Conservation (phyloP, 441 rosid genomes). For the Sinapis alba region DNA sequence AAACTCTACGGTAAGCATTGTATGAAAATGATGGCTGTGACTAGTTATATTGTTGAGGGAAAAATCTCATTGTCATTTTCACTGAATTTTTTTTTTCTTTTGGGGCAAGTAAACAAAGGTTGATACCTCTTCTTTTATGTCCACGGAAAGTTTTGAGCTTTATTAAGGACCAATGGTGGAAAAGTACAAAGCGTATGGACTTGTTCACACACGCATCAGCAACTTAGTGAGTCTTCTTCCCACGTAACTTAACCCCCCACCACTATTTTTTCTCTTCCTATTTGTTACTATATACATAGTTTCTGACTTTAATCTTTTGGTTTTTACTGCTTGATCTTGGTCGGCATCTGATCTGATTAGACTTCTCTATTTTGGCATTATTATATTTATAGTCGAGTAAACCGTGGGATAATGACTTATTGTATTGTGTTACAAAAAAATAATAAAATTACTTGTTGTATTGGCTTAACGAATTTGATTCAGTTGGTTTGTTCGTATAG, state of each 20-base stretch:
- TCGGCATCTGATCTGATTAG: neutral
- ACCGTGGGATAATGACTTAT: neutral
- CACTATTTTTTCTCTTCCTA: neutral
- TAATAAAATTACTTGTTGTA: too few relatives aligned
- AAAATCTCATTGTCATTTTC: constrained; percentile 23
- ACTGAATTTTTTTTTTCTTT: neutral
- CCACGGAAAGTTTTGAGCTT: constrained; percentile 25
- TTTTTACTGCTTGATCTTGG: neutral
- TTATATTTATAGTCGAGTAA: neutral
- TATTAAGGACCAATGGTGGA: constrained; percentile 31
- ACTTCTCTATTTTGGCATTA: neutral
- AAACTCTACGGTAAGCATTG: neutral
- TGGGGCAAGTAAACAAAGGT: neutral
- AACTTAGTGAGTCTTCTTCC: neutral
- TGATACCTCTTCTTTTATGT: neutral
- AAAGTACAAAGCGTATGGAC: constrained; percentile 29
- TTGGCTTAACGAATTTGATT: neutral
- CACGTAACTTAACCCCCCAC: neutral
- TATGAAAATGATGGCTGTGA: constrained; percentile 19
- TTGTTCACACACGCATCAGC: constrained; percentile 1
- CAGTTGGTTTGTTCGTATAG: neutral
- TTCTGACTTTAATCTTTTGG: neutral
- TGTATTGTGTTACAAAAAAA: too few relatives aligned
- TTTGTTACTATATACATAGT: neutral
- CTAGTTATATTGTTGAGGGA: constrained; percentile 4